A percentile compares a stretch with the other conserved stretches of the same genome.
Evolutionary conservation across 352 stramenopile genomes (phyloP).

Genomic region (Elongisporangium prolatum): DNA sequence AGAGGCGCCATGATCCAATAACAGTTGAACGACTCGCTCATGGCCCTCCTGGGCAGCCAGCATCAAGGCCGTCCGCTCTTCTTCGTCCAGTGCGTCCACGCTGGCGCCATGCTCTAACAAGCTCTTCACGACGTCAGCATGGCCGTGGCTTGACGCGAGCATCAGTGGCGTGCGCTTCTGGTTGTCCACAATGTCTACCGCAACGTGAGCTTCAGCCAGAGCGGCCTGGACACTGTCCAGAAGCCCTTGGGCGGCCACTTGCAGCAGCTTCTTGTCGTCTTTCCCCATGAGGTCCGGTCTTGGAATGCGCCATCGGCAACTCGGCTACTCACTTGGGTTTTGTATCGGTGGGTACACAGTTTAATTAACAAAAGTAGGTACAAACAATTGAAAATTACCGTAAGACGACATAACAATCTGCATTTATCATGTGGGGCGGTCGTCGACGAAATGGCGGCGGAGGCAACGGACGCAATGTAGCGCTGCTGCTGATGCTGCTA

Average conservation of each 20-base stretch:
- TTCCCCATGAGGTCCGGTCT: not conserved
- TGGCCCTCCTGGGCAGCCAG: not conserved
- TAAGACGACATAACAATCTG: too few relatives aligned
- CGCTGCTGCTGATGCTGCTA: slow-evolving; percentile 30
- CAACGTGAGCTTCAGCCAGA: not conserved
- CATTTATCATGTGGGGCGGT: not conserved
- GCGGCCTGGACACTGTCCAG: not conserved
- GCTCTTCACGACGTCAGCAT: not conserved
- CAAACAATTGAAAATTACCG: too few relatives aligned
- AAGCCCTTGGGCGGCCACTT: not conserved
- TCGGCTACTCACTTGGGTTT: too few relatives aligned
- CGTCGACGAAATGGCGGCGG: not conserved
- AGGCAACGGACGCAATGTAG: slow-evolving; percentile 15
- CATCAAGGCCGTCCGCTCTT: not conserved
- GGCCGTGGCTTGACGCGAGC: not conserved
- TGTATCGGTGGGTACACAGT: too few relatives aligned
- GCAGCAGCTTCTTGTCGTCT: not conserved
- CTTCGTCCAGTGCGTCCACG: not conserved
- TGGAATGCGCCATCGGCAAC: too few relatives aligned
- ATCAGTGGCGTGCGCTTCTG: not conserved
- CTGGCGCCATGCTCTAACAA: not conserved
- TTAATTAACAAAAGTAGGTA: too few relatives aligned
- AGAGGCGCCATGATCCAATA: too few relatives aligned
- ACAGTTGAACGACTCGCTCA: not conserved
- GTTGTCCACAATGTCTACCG: not conserved